Evolutionary conservation across 805 yeast species (phyloP), one percentile per base, ranked within the genome.

Genomic region (Wickerhamiella siamensis): DNA sequence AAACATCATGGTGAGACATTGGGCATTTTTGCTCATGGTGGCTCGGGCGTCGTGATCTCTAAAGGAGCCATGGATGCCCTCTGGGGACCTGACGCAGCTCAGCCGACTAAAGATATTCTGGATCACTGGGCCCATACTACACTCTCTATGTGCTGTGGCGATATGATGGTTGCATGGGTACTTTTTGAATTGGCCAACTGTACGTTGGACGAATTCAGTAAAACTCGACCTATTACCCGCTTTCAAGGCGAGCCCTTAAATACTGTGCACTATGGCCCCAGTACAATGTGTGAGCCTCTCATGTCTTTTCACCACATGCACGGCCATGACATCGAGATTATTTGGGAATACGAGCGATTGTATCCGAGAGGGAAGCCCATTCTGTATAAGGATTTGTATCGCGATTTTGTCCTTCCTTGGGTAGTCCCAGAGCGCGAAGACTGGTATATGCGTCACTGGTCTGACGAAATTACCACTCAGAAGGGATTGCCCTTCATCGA

Each of bases 11-110:
- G 36, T 9, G 45, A 31, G 47, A 42, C 5, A 16, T 49, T 41
- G 34, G 42, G 44, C 20, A 33, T 43, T 27, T 63, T 61, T 46
- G 65, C 63, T 12, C 64, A 62, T 42, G 67, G 67, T n/a, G 67
- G 65, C 5, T 48, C 60, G 1, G 66, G 64, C 6, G 57, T 61
- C 4, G 53, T 59, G 2, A 41, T 61, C 16, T 58, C 64, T 6
- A 48, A 51, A 2, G 59, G 55, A 3, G 56, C 63, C 4, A 48
- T 61, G 51, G 46, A 49, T 15, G 36, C 36, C 16, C 47, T 56
- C 18, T 51, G 59, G 35, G 58, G 52, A 38, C 47, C 16, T 44
- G 47, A 22, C 21, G 42, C 33, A 26, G 41, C 35, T 29, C 43
- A 21, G 42, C 39, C 21, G n/a, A 16, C 34, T 18, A 21, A 37